These are phyloP conservation scores for Boletellus deceptivus DNA, from an alignment of 1,284 basidiomycete species.

Conservation along the genomic window DNA sequence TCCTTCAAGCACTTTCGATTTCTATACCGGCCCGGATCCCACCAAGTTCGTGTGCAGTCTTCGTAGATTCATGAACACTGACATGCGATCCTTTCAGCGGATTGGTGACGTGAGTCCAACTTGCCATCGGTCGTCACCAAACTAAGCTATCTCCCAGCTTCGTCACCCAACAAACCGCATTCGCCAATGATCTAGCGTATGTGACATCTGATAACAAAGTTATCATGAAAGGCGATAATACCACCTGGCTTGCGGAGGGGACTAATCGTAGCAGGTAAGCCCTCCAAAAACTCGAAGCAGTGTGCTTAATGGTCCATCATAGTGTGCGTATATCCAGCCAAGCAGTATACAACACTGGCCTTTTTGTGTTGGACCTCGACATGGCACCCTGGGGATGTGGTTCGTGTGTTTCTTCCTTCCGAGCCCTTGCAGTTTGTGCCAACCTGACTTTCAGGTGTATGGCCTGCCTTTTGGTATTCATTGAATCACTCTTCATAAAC, in stretches of 20 bases:
- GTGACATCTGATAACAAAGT: constrained; percentile 56
- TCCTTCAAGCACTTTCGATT: constrained; percentile 49
- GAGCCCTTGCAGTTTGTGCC: neutral
- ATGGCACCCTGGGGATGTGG: constrained; percentile 58
- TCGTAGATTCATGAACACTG: constrained; percentile 9
- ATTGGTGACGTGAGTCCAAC: constrained; percentile 51
- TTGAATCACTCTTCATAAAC: constrained; percentile 33
- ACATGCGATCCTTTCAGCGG: constrained; percentile 43
- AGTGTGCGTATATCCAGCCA: constrained; percentile 52
- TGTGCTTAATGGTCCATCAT: constrained; percentile 1
- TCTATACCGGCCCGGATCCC: constrained; percentile 61
- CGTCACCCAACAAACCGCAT: constrained; percentile 48
- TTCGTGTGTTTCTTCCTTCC: constrained; percentile 18
- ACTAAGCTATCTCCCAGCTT: constrained; percentile 41
- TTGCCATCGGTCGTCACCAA: neutral
- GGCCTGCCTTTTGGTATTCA: constrained; percentile 53
- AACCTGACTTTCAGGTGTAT: constrained; percentile 39
- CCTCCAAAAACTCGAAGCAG: neutral
- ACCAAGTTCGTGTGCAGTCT: constrained; percentile 43
- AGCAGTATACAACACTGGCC: constrained; percentile 48
- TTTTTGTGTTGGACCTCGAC: constrained; percentile 54
- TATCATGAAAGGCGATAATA: constrained; percentile 74
- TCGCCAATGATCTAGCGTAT: constrained; percentile 47
- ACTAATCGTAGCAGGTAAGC: constrained; percentile 56
- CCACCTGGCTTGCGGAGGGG: constrained; percentile 49